Evolutionary conservation across 257 asterid genomes (phyloP).

Genomic region (Capsicum chinense): DNA sequence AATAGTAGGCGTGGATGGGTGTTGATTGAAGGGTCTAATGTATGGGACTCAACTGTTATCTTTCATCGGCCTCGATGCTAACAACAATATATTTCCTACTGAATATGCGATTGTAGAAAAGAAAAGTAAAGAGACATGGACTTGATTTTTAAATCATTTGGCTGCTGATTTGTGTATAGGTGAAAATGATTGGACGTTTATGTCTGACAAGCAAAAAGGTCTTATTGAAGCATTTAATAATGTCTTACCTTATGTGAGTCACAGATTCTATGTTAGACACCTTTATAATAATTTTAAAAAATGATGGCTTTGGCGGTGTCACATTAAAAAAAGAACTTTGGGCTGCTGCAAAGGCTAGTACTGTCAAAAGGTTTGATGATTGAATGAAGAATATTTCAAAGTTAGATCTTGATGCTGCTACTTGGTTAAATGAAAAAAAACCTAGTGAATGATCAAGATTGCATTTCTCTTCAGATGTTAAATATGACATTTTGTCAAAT

Average conservation of each 20-base stretch:
- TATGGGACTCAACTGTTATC: neutral
- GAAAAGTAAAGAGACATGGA: constrained; percentile 28
- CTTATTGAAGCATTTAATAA: neutral
- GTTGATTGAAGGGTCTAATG: neutral
- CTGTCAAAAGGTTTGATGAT: too few relatives aligned
- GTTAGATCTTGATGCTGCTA: too few relatives aligned
- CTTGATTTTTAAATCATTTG: neutral
- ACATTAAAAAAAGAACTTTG: neutral
- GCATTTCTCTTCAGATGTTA: too few relatives aligned
- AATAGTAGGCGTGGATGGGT: too few relatives aligned
- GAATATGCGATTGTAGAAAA: constrained; percentile 29
- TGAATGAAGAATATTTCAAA: too few relatives aligned
- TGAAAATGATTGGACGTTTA: too few relatives aligned
- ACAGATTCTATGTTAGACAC: neutral
- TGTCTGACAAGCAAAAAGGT: too few relatives aligned
- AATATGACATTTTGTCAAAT: too few relatives aligned
- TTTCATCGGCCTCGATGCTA: constrained; percentile 25
- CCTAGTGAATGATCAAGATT: too few relatives aligned
- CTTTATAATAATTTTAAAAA: neutral
- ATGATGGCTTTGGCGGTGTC: neutral
- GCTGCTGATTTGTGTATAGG: too few relatives aligned
- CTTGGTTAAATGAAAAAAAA: too few relatives aligned
- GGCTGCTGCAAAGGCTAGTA: too few relatives aligned
- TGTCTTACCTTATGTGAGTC: neutral
- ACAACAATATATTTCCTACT: constrained; percentile 9